Percentiles rank a stretch among this genome's conserved stretches.
phyloP scores from a whole-genome alignment of 225 moss, liverwort and hornwort species.

The Pseudisothecium myosuroides region DNA sequence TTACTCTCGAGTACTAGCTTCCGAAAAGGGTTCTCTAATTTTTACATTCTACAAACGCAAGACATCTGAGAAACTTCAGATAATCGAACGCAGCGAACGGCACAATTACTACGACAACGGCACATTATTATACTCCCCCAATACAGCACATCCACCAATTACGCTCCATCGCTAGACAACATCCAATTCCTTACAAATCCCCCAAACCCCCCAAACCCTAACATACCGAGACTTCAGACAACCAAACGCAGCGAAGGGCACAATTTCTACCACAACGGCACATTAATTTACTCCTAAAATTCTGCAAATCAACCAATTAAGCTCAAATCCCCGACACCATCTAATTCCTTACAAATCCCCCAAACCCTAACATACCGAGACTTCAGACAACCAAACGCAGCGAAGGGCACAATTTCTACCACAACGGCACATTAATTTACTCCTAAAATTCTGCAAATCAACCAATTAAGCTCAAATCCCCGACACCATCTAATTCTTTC shows the following conservation, averaged over 20 bases:
- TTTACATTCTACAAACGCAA: not conserved
- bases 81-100: not conserved
- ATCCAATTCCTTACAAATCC: too few species aligned
- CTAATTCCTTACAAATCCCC: not conserved
- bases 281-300: not conserved
- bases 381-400: not conserved
- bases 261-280: not conserved
- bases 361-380: not conserved
- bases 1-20: not conserved
- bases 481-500: not conserved
- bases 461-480: not conserved
- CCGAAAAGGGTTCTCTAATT: not conserved
- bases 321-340: not conserved
- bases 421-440: not conserved
- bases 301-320: not conserved
- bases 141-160: not conserved
- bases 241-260: not conserved
- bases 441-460: not conserved
- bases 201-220: not conserved
- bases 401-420: not conserved
- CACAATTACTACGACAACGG: not conserved
- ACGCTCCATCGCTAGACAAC: not conserved
- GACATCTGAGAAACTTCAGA: not conserved
- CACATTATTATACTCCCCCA: not conserved
- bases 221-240: not conserved